Evolutionary conservation across 1,284 basidiomycete species (phyloP).

Genomic region (Cutaneotrichosporon cutaneum): DNA sequence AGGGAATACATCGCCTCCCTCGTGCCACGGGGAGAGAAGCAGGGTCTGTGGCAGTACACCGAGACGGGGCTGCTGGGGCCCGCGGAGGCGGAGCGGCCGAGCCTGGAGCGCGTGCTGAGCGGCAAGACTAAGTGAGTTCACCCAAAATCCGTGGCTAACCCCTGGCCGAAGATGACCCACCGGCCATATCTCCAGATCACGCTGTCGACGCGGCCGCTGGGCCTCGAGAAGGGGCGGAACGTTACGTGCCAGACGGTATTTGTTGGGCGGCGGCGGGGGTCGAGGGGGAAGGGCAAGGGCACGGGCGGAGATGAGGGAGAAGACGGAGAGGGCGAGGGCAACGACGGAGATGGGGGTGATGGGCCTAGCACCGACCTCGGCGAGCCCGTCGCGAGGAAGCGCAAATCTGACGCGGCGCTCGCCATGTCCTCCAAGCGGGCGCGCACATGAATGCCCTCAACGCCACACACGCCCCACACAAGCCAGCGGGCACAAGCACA

Average conservation of each 20-base stretch:
- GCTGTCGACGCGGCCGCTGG: slow-evolving; percentile 59
- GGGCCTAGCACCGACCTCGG: neutral
- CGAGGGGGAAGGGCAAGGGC: neutral
- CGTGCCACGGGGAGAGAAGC: slow-evolving; percentile 27
- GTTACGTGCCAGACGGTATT: slow-evolving; percentile 31
- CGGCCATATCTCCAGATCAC: slow-evolving; percentile 74
- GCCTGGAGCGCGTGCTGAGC: slow-evolving; percentile 40
- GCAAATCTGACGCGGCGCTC: slow-evolving; percentile 12
- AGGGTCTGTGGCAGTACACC: slow-evolving; percentile 75
- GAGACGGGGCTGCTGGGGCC: slow-evolving; percentile 59
- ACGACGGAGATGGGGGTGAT: neutral
- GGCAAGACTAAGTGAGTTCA: slow-evolving; percentile 65
- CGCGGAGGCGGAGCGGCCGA: slow-evolving; percentile 44
- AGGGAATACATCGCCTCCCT: slow-evolving; percentile 60
- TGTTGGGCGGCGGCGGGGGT: neutral
- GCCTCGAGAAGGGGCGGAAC: slow-evolving; percentile 43
- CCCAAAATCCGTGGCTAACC: slow-evolving; percentile 13
- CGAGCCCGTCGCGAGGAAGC: slow-evolving; percentile 10
- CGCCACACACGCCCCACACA: neutral
- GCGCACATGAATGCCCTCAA: slow-evolving; percentile 4
- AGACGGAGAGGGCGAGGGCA: neutral
- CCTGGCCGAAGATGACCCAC: slow-evolving; percentile 63
- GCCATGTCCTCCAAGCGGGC: neutral
- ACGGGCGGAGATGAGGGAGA: neutral
- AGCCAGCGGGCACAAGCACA: neutral